Evolutionary conservation across 495 filamentous ascomycete genomes (phyloP).

Genomic region (Penicillium lividum): DNA sequence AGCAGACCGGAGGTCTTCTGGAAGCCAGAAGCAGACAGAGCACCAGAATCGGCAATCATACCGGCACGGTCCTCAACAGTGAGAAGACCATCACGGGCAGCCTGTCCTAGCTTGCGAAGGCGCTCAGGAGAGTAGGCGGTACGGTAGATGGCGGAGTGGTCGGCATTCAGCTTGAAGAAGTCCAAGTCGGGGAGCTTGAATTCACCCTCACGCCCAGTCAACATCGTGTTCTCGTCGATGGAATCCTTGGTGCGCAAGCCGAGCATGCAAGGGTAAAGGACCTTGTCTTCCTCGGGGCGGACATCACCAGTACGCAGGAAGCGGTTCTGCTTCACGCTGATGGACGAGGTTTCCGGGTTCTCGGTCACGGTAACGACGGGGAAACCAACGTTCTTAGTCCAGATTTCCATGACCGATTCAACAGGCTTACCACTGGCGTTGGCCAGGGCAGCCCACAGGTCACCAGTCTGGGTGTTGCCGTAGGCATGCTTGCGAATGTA

Average conservation of each 20-base stretch:
- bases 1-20: constrained; percentile 90
- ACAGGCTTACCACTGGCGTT: constrained; percentile 92
- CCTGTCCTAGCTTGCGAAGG: constrained; percentile 64
- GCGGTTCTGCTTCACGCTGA: constrained; percentile 64
- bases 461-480: constrained; percentile 69
- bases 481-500: constrained; percentile 97
- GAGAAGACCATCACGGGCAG: constrained; percentile 81
- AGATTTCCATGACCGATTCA: constrained; percentile 67
- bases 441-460: constrained; percentile 87
- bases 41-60: constrained; percentile 94
- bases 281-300: constrained; percentile 70
- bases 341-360: constrained; percentile 42
- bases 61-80: constrained; percentile 92
- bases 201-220: constrained; percentile 71
- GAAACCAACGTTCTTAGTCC: constrained; percentile 70
- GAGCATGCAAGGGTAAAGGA: constrained; percentile 64
- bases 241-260: constrained; percentile 61
- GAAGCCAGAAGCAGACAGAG: constrained; percentile 85
- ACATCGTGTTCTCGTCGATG: constrained; percentile 57
- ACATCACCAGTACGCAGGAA: constrained; percentile 69
- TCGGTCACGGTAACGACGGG: constrained; percentile 65
- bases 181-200: constrained; percentile 64
- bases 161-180: constrained; percentile 70
- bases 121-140: constrained; percentile 64
- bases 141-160: constrained; percentile 65